Evolutionary conservation across 495 filamentous ascomycete genomes (phyloP).

Genomic region (Cercophora newfieldiana): DNA sequence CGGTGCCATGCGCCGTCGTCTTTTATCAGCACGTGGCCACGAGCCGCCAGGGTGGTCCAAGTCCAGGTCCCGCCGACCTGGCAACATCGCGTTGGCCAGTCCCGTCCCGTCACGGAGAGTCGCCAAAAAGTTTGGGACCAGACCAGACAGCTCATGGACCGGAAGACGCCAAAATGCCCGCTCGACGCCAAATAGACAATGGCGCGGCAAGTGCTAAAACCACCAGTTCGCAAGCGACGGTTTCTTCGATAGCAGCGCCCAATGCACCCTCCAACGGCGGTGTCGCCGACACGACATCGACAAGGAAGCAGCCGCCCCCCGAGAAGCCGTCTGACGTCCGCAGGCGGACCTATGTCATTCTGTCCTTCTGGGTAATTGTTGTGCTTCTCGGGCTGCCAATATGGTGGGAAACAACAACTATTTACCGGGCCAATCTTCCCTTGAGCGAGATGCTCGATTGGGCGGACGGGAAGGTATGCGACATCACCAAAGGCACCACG

Average conservation of each 20-base stretch:
- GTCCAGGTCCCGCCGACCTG: neutral
- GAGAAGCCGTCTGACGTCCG: conserved; percentile 69
- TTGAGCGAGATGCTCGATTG: conserved; percentile 85
- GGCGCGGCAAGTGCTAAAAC: conserved; percentile 16
- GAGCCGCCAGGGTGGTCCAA: neutral
- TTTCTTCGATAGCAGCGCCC: neutral
- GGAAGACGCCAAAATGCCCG: conserved; percentile 32
- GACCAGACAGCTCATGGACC: neutral
- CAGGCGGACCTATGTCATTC: conserved; percentile 69
- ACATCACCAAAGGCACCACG: neutral
- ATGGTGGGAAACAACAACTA: conserved; percentile 96
- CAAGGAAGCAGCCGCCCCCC: conserved; percentile 62
- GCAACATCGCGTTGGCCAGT: conserved; percentile 13
- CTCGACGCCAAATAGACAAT: conserved; percentile 23
- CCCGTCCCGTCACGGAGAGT: neutral
- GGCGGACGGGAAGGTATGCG: conserved; percentile 83
- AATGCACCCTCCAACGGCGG: neutral
- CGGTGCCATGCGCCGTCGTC: too few species aligned
- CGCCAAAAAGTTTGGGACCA: neutral
- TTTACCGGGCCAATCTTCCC: conserved; percentile 84
- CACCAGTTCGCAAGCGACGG: neutral
- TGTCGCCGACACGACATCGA: conserved; percentile 6
- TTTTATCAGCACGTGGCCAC: conserved; percentile 9
- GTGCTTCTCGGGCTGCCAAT: conserved; percentile 83
- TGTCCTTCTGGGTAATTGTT: conserved; percentile 90